Evolutionary conservation across 1,284 basidiomycete species (phyloP), one percentile per base, ranked within the genome.

Genomic region (Flammula alnicola): DNA sequence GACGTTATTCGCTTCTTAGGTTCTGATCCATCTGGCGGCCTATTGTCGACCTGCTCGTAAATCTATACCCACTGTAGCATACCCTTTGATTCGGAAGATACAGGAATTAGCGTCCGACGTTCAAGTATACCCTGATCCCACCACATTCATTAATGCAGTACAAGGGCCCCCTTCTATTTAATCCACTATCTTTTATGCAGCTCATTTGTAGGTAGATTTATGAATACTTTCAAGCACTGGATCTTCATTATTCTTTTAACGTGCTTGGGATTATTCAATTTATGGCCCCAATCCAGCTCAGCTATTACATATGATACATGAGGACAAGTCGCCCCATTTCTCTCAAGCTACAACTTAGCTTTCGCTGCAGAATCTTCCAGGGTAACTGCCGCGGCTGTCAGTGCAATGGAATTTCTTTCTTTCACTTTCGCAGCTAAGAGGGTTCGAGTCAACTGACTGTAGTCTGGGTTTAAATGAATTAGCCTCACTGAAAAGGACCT

Each of bases 401-500:
- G 72, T 3, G 88, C 91, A 6, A 77, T 70, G 1, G 81, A 72
- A 47, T 80, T 77, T 32, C 91, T 79, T 65, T 95, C 93, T 67
- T 93, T 93, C 20, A 88, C 86, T 66, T 90, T 88, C n/a, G 80
- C 81, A 33, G 71, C 89, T 91, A 58, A 26, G 31, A 29, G 32
- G 27, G 30, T 37, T 23, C 29, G 32, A n/a, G 27, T 16, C 30
- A 12, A 39, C 29, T 47, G 23, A 27, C 11, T 39, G 16, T 25
- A 30, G n/a, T 37, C 12, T 6, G 14, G 9, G 22, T 33, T 14
- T 14, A 10, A 3, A 8, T 2, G n/a, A 12, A 25, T 7, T n/a
- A 27, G 1, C 78, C 90, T 65, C 66, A 94, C 91, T 77, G 71
- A 99, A 99, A 56, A 98, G 84, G 57, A 98, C 88, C 73, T 90